Percentiles rank a stretch among this genome's conserved stretches.
These are phyloP conservation scores for Trametes coccinea DNA, from an alignment of 768 basidiomycete species.

Conservation along the genomic window DNA sequence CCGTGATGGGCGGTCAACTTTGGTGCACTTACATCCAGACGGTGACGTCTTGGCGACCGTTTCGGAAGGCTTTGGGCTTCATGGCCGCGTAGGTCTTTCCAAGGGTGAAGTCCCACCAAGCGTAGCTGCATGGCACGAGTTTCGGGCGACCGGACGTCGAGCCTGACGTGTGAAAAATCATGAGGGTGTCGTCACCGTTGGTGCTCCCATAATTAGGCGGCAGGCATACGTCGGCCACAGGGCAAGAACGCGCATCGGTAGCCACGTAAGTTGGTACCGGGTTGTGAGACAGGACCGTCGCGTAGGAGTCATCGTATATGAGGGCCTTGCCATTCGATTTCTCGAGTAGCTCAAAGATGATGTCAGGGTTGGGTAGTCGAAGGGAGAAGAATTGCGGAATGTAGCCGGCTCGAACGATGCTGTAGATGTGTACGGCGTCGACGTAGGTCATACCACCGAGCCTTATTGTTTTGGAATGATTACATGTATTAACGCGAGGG, in stretches of 20 bases:
- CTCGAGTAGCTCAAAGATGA: constrained; percentile 69
- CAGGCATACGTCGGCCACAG: constrained; percentile 39
- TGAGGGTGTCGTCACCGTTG: constrained; percentile 46
- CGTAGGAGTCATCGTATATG: constrained; percentile 49
- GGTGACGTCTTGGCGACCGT: constrained; percentile 62
- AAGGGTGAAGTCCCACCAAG: constrained; percentile 64
- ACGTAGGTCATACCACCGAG: constrained; percentile 69
- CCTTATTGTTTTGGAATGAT: constrained; percentile 43
- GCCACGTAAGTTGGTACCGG: constrained; percentile 52
- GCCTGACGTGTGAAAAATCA: constrained; percentile 80
- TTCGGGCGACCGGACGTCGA: constrained; percentile 83
- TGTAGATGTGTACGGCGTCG: constrained; percentile 74
- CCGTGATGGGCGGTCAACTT: neutral
- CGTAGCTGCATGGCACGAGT: constrained; percentile 69
- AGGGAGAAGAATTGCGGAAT: constrained; percentile 78
- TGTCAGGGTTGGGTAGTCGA: constrained; percentile 69
- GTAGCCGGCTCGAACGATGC: constrained; percentile 73
- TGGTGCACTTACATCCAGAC: constrained; percentile 63
- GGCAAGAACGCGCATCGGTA: constrained; percentile 41
- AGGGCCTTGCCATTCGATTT: constrained; percentile 63
- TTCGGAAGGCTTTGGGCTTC: constrained; percentile 42
- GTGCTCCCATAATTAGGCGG: constrained; percentile 37
- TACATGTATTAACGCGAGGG: neutral
- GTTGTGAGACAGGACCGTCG: constrained; percentile 40
- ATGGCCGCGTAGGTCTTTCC: constrained; percentile 54